phyloP scores from a whole-genome alignment of 148 eudicot genomes.

The Fagopyrum esculentum region DNA sequence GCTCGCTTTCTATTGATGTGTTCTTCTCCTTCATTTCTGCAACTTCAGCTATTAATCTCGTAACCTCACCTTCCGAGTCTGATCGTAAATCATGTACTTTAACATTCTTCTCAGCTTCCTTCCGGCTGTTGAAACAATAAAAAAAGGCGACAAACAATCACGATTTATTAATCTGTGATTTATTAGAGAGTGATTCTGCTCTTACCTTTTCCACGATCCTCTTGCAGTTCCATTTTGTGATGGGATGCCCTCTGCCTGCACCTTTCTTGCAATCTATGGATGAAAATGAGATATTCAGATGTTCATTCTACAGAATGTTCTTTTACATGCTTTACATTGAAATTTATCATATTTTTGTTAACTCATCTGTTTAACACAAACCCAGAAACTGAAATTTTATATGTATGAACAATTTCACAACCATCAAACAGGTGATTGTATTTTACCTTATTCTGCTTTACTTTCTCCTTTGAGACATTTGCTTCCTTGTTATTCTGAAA shows the following conservation, averaged over 20 bases:
- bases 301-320: neutral
- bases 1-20: conserved; percentile 54
- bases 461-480: conserved; percentile 27
- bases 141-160: neutral
- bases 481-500: conserved; percentile 26
- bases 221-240: conserved; percentile 27
- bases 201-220: conserved; percentile 34
- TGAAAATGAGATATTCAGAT: conserved; percentile 11
- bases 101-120: conserved; percentile 25
- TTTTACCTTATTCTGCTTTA: conserved; percentile 38
- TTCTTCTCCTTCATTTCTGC: conserved; percentile 46
- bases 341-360: too few species aligned
- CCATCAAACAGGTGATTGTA: neutral
- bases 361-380: too few species aligned
- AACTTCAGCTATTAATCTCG: conserved; percentile 36
- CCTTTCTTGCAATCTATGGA: conserved; percentile 31
- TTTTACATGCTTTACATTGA: neutral
- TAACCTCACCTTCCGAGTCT: conserved; percentile 14
- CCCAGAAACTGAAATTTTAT: too few species aligned
- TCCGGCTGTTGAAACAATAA: conserved; percentile 24
- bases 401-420: too few species aligned
- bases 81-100: conserved; percentile 12
- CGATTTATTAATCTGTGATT: neutral
- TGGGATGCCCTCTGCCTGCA: conserved; percentile 21
- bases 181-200: neutral